Percentiles rank a stretch among this genome's conserved stretches.
These are phyloP conservation scores for Pharus latifolius DNA, from an alignment of 176 grass and related monocot species.

Conservation along the genomic window DNA sequence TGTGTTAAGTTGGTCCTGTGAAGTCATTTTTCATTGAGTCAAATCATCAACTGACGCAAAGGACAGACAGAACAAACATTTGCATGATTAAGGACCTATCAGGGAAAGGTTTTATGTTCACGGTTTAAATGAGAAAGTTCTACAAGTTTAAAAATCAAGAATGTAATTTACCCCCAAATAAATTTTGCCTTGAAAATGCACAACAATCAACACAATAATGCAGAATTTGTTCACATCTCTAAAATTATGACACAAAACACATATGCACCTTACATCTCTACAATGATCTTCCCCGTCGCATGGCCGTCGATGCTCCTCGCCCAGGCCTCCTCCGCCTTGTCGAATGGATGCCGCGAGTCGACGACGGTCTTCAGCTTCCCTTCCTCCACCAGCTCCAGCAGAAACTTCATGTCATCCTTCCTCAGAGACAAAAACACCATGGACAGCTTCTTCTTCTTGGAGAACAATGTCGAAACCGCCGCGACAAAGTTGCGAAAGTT, in stretches of 20 bases:
- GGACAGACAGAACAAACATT: too few relatives aligned
- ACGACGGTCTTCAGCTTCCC: slow-evolving; percentile 10
- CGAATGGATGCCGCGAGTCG: neutral
- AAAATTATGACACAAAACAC: neutral
- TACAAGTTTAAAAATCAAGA: too few relatives aligned
- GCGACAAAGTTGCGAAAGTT: neutral
- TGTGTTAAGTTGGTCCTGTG: too few relatives aligned
- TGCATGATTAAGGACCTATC: too few relatives aligned
- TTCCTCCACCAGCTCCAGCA: neutral
- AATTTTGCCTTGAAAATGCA: neutral
- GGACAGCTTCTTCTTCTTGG: slow-evolving; percentile 29
- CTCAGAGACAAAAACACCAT: neutral
- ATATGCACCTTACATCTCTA: neutral
- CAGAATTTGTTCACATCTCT: neutral
- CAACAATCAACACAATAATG: too few relatives aligned
- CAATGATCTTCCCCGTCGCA: slow-evolving; percentile 15
- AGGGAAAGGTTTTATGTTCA: too few relatives aligned
- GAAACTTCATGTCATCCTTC: neutral
- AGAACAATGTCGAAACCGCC: slow-evolving; percentile 22
- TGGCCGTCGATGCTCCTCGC: slow-evolving; percentile 21
- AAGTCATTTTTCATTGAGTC: too few relatives aligned
- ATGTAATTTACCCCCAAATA: too few relatives aligned
- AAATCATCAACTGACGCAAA: too few relatives aligned
- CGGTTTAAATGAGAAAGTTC: too few relatives aligned
- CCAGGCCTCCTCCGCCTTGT: slow-evolving; percentile 12